Evolutionary conservation across 1,284 basidiomycete species (phyloP), one percentile per base, ranked within the genome.

Genomic region (Mycosarcoma mackinlayi): DNA sequence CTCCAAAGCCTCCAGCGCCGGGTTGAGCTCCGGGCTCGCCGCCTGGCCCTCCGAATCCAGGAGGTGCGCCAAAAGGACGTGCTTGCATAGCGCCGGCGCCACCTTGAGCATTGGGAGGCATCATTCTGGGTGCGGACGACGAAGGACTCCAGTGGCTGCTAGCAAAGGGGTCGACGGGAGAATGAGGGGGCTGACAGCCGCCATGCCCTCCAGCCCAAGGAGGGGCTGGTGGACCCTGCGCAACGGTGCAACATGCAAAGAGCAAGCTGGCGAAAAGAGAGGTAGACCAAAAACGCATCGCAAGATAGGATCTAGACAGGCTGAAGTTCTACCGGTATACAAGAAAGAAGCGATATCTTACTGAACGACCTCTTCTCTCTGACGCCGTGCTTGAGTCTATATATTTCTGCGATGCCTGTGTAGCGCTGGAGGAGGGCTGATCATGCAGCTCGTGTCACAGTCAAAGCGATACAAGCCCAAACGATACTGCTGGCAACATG

Each of bases 171-270:
- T 54, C 52, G 6, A 47, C 18, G 6, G 24, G 31, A 10, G 18
- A 16, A 31, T 24, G 31, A 3, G 11, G 37, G 4, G 35, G 10
- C 14, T 34, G 28, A 38, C 35, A 27, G 40, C 18, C 21, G 16
- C 19, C 33, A 18, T 37, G 35, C 24, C 35, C 47, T 14, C 28
- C 19, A 8, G 27, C 27, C 33, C 24, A 47, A 18, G 33, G 24
- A 21, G 38, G n/a, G n/a, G n/a, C n/a, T n/a, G n/a, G 21, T 3
- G 27, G 44, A 39, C 47, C 50, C 14, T 44, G 50, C 24, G 49
- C 31, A 23, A 42, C 14, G n/a, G 49, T 18, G 4, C n/a, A 28
- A 9, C 25, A 25, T 14, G 50, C 50, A 11, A 39, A 14, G 27
- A 39, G 37, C 38, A 40, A n/a, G 37, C 37, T 31, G 14, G 38